A percentile compares a stretch with the other conserved stretches of the same genome.
phyloP scores from a whole-genome alignment of 108 stramenopile genomes.

The Fistulifera pelliculosa region DNA sequence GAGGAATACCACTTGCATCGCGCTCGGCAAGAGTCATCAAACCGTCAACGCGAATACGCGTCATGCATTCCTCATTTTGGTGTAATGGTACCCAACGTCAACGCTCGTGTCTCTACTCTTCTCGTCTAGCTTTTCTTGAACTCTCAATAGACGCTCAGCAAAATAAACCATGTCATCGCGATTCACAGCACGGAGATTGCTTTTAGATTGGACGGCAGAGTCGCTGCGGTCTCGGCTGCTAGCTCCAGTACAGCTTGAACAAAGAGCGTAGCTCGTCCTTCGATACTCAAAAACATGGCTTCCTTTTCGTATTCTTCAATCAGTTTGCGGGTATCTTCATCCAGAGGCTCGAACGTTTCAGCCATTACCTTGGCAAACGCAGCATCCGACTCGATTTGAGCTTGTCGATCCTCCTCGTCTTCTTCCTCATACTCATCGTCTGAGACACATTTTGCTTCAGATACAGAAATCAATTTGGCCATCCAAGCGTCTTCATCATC shows the following conservation, averaged over 20 bases:
- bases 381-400: no score
- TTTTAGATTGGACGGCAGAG: background rate
- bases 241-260: conserved; percentile 1
- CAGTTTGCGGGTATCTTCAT: no score
- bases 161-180: conserved; percentile 4
- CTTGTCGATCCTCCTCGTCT: no score
- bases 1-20: conserved; percentile 7
- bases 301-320: no score
- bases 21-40: conserved; percentile 25
- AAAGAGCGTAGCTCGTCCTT: background rate
- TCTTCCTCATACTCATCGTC: no score
- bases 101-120: conserved; percentile 1
- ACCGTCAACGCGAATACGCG: conserved; percentile 14
- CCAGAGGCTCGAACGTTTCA: no score
- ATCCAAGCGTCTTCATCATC: no score
- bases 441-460: no score
- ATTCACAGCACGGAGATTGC: background rate
- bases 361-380: no score
- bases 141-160: background rate
- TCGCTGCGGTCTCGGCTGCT: background rate
- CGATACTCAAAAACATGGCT: no score
- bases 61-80: conserved; percentile 17
- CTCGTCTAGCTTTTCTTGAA: conserved; percentile 1
- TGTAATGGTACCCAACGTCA: conserved; percentile 35
- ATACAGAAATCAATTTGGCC: no score